Base-by-base conservation (phyloP, 2,329 filamentous ascomycete species). In the Clonostachys solani region DNA sequence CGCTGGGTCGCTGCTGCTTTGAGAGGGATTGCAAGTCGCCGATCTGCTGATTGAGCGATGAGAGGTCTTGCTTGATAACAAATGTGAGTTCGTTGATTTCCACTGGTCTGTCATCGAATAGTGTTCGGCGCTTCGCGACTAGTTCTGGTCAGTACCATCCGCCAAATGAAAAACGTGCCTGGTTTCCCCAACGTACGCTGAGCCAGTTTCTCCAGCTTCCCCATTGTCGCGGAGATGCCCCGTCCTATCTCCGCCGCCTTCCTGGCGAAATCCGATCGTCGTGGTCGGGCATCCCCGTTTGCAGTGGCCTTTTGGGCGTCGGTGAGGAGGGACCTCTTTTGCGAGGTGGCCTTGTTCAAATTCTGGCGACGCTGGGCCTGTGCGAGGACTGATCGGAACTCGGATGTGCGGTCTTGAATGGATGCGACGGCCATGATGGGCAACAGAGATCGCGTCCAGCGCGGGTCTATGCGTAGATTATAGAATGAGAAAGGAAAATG, bases 31-130 rank as follows among this genome's bases (percentile, higher is more conserved):
- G 89, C n/a, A 99, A 75, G 10, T 78, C 76, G 42, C 87, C 87
- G 57, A 97, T 97, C 62, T 95, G 88, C 55, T 90, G 84, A 68
- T 96, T 97, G 18, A 83, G 65, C 10, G 75, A 83, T 2, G 90
- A 89, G 45, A 97, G 81, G 61, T 97, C 92, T 74, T 97, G 92
- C 72, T 97, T 97, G 75, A 97, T 96, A 62, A 97, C 88, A 61
- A 92, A 96, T 8, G 92, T 96, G 65, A 96, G 82, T 68, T 97
- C 91, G 66, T 94, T 94, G 66, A 97, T 96, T 69, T 99, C 94
- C 47, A 96, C 89, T 0, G 94, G 91, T 63, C 89, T 83, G 72
- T 99, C 94, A 67, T 99, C 94, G 65, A 99, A 99, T 40, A 99
- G 83, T 10, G 94, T 96, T 70, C 96, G 95, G 60, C 92, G 84